phyloP scores from a whole-genome alignment of 2,329 filamentous ascomycete species.

The Ascochyta koolunga region DNA sequence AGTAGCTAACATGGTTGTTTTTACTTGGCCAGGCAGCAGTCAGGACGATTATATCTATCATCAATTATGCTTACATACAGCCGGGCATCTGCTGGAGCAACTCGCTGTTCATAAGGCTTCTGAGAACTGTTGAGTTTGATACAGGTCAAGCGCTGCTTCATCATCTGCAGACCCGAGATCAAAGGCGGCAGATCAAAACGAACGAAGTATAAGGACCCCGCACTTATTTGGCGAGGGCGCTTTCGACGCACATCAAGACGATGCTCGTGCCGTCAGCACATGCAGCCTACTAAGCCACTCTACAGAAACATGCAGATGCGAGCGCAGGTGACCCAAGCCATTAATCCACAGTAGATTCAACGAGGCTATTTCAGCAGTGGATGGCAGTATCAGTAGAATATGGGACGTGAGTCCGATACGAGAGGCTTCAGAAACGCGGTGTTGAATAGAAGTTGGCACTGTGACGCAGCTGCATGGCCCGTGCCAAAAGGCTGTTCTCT shows the following conservation, averaged over 20 bases:
- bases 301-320: neutral
- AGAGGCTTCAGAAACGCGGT: neutral
- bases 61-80: neutral
- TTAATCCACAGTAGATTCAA: no score
- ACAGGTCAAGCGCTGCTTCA: neutral
- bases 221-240: neutral
- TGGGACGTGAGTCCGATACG: neutral
- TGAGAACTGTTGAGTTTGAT: neutral
- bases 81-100: neutral
- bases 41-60: neutral
- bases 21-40: no score
- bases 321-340: neutral
- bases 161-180: neutral
- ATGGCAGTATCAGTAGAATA: neutral
- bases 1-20: no score
- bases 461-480: neutral
- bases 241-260: no score
- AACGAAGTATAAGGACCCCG: no score
- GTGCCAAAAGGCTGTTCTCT: neutral
- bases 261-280: constrained; percentile 1
- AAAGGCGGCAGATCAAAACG: neutral
- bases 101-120: neutral
- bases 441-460: neutral
- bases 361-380: neutral
- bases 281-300: neutral